These are phyloP conservation scores for Rubia peregrina DNA, from an alignment of 305 asterid genomes.

Conservation along the genomic window DNA sequence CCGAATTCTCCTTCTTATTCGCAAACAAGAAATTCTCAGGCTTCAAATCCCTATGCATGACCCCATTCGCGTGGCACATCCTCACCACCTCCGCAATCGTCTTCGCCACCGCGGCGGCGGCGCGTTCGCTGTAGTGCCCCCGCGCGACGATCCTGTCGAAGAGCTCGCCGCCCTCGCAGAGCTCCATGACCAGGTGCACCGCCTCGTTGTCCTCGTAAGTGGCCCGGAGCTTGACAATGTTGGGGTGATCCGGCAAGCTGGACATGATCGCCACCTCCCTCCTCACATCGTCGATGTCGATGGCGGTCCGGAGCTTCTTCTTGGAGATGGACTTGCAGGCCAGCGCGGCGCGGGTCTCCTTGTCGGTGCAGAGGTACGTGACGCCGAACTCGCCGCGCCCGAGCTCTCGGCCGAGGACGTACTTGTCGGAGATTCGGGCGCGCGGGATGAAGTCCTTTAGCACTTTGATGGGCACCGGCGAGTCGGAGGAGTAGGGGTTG, in stretches of 20 bases:
- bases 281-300: slow-evolving; percentile 87
- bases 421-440: slow-evolving; percentile 71
- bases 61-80: slow-evolving; percentile 92
- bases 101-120: slow-evolving; percentile 67
- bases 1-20: slow-evolving; percentile 87
- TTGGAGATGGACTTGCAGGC: slow-evolving; percentile 96
- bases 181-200: slow-evolving; percentile 90
- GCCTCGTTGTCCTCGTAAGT: slow-evolving; percentile 94
- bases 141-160: slow-evolving; percentile 93
- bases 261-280: slow-evolving; percentile 97
- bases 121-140: slow-evolving; percentile 96
- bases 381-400: slow-evolving; percentile 98
- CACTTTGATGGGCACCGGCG: slow-evolving; percentile 62
- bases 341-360: slow-evolving; percentile 64
- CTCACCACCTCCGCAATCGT: slow-evolving; percentile 89
- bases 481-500: slow-evolving; percentile 56
- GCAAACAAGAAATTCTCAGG: slow-evolving; percentile 93
- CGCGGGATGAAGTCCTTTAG: slow-evolving; percentile 61
- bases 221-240: slow-evolving; percentile 73
- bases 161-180: slow-evolving; percentile 94
- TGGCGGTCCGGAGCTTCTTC: slow-evolving; percentile 87
- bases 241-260: slow-evolving; percentile 73
- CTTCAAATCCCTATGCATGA: slow-evolving; percentile 92
- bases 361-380: slow-evolving; percentile 87
- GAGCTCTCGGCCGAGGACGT: slow-evolving; percentile 85